Conservation (phyloP, 129 eudicot species). For the Chrysanthemum makinoi region DNA sequence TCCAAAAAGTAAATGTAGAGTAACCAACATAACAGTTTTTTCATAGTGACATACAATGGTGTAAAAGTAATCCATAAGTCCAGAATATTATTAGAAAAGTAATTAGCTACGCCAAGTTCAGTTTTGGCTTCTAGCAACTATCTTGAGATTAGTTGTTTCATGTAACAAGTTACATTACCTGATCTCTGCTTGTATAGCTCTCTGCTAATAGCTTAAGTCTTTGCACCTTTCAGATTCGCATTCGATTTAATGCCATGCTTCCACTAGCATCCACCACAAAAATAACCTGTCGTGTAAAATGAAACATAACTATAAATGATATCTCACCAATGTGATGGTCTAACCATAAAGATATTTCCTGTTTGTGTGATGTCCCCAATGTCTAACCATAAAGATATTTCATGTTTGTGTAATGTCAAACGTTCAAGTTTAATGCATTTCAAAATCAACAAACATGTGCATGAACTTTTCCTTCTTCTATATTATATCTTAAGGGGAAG, state of each 20-base stretch:
- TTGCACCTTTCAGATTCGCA: conserved; percentile 99
- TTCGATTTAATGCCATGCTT: conserved; percentile 97
- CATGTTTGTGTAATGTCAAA: background rate
- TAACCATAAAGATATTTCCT: background rate
- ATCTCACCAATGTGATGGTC: background rate
- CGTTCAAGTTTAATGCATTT: background rate
- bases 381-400: no score
- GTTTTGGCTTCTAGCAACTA: conserved; percentile 10
- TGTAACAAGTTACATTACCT: conserved; percentile 44
- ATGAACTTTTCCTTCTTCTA: background rate
- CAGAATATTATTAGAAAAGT: no score
- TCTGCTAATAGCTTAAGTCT: conserved; percentile 94
- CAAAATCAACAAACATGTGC: background rate
- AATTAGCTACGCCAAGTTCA: conserved; percentile 5
- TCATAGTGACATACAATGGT: background rate
- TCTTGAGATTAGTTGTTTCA: conserved; percentile 5
- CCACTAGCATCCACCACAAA: conserved; percentile 99
- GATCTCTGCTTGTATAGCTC: conserved; percentile 99
- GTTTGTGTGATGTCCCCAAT: no score
- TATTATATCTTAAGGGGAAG: background rate
- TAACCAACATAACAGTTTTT: background rate
- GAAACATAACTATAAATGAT: background rate
- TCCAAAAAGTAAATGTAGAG: background rate
- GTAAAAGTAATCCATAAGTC: no score
- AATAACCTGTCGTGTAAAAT: conserved; percentile 59